Conservation (phyloP, 129 eudicot species). For the Ambrosia trifida region DNA sequence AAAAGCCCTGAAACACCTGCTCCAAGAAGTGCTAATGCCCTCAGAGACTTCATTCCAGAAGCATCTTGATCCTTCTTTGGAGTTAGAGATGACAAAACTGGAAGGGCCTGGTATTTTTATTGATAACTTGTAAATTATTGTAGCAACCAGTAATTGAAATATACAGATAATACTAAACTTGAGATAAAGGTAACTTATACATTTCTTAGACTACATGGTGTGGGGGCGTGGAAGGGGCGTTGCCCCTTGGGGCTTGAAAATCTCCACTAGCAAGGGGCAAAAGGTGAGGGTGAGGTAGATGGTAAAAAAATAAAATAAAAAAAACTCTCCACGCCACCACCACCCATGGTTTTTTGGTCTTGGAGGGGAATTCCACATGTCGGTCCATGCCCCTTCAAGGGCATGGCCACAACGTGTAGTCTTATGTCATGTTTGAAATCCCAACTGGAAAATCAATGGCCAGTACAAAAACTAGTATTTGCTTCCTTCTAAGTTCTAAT, state of each 20-base stretch:
- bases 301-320: too few relatives aligned
- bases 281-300: too few relatives aligned
- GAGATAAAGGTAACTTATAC: conserved; percentile 2
- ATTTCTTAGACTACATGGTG: too few relatives aligned
- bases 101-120: conserved; percentile 49
- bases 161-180: background rate
- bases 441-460: background rate
- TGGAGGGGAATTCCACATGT: too few relatives aligned
- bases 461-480: background rate
- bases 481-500: too few relatives aligned
- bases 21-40: conserved; percentile 78
- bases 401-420: too few relatives aligned
- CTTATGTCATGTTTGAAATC: conserved; percentile 3
- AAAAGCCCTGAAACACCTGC: conserved; percentile 85
- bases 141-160: conserved; percentile 20
- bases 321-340: too few relatives aligned
- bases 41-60: conserved; percentile 55
- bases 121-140: background rate
- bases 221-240: too few relatives aligned
- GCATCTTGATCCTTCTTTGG: conserved; percentile 66
- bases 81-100: conserved; percentile 58
- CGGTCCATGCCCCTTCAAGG: too few relatives aligned
- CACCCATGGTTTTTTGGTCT: too few relatives aligned
- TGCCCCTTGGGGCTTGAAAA: too few relatives aligned
- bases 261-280: too few relatives aligned